phyloP scores from a whole-genome alignment of 768 basidiomycete species.

The Cyclocybe aegerita region DNA sequence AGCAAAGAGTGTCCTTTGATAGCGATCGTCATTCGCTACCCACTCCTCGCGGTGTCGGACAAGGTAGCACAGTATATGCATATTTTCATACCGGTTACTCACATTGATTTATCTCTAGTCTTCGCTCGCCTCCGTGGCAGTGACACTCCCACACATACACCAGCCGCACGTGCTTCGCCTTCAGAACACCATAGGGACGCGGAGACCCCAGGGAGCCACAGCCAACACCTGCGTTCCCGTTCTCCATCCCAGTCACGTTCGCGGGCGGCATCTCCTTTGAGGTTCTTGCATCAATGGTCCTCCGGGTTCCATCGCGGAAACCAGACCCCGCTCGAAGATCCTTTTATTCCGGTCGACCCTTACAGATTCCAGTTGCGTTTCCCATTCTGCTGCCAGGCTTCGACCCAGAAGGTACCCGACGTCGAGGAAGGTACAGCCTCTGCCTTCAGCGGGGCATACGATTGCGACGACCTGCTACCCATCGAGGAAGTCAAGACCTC shows the following conservation, averaged over 20 bases:
- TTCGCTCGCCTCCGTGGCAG: conserved; percentile 19
- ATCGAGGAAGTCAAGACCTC: conserved; percentile 17
- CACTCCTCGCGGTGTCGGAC: conserved; percentile 34
- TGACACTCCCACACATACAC: conserved; percentile 33
- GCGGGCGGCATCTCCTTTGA: conserved; percentile 56
- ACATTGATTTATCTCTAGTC: conserved; percentile 11
- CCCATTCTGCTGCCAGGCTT: conserved; percentile 15
- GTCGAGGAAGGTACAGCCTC: conserved; percentile 19
- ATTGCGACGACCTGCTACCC: conserved; percentile 29
- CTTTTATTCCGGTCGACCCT: conserved; percentile 57
- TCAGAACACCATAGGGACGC: conserved; percentile 14
- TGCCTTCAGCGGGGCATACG: conserved; percentile 23
- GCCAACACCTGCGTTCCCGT: conserved; percentile 19
- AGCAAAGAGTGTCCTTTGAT: conserved; percentile 53
- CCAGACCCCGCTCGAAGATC: conserved; percentile 40
- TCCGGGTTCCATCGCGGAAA: conserved; percentile 43
- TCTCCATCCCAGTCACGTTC: conserved; percentile 50
- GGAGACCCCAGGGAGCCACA: conserved; percentile 20
- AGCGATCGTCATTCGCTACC: conserved; percentile 45
- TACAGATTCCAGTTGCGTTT: conserved; percentile 34
- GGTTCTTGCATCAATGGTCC: conserved; percentile 54
- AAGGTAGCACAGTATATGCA: conserved; percentile 29
- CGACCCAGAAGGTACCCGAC: conserved; percentile 35
- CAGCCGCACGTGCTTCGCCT: conserved; percentile 27
- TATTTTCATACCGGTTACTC: conserved; percentile 25